Evolutionary conservation across 768 basidiomycete species (phyloP).

Genomic region (Mycena metata): DNA sequence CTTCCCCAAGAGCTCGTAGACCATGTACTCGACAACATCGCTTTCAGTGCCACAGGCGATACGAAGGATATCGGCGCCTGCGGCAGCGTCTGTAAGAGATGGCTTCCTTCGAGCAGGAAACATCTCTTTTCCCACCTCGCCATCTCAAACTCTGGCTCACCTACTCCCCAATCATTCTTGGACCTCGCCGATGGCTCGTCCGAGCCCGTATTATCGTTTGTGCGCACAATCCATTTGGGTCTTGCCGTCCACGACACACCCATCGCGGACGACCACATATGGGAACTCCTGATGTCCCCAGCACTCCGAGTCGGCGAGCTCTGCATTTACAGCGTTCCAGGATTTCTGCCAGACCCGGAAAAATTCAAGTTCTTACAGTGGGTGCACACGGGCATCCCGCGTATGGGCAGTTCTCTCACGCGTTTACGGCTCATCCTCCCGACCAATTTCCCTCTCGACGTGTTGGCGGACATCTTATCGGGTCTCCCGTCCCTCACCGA

Average conservation of each 20-base stretch:
- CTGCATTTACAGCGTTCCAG: background rate
- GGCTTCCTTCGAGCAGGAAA: conserved; percentile 5
- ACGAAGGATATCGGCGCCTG: background rate
- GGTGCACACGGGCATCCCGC: background rate
- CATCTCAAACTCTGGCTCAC: background rate
- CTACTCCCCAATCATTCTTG: background rate
- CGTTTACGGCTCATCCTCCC: background rate
- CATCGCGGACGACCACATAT: background rate
- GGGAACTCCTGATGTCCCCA: background rate
- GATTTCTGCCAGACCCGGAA: background rate
- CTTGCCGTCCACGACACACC: background rate
- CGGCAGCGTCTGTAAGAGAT: background rate
- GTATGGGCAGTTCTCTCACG: background rate
- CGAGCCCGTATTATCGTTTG: background rate
- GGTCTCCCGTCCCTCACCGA: background rate
- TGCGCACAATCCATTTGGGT: background rate
- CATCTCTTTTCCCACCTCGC: conserved; percentile 1
- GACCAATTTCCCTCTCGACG: background rate
- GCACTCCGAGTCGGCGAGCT: background rate
- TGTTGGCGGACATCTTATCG: background rate
- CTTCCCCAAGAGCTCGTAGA: conserved; percentile 16
- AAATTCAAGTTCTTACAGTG: background rate
- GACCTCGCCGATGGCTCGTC: background rate
- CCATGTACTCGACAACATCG: background rate
- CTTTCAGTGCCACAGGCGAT: background rate